phyloP scores from a whole-genome alignment of 306 rosid species.

The Potentilla sterilis region DNA sequence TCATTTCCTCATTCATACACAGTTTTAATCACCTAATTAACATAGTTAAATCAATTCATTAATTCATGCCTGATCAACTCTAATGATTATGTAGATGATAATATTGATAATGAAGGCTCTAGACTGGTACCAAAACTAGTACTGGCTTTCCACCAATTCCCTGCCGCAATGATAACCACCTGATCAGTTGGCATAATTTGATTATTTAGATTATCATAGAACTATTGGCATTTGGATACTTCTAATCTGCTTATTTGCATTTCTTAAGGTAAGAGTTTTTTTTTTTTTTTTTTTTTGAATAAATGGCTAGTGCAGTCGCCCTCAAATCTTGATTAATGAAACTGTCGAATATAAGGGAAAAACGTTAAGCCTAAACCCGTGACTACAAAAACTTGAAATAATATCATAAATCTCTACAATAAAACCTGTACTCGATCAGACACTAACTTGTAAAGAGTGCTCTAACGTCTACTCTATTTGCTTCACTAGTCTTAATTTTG shows the following conservation, averaged over 20 bases:
- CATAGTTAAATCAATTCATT: not conserved
- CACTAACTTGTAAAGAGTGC: too few species aligned
- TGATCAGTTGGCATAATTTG: not conserved
- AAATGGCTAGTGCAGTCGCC: too few species aligned
- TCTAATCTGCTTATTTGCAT: too few species aligned
- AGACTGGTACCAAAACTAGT: slow-evolving; percentile 22
- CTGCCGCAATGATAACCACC: slow-evolving; percentile 5
- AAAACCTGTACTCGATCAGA: too few species aligned
- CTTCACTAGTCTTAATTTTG: not conserved
- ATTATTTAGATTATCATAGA: not conserved
- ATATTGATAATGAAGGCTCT: slow-evolving; percentile 38
- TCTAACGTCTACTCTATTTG: not conserved
- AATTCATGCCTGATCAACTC: slow-evolving; percentile 29
- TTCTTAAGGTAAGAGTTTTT: too few species aligned
- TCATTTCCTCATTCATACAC: slow-evolving; percentile 47
- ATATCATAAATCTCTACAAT: too few species aligned
- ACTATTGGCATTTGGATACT: too few species aligned
- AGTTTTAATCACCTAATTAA: slow-evolving; percentile 5
- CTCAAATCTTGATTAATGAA: too few species aligned
- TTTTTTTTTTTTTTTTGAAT: too few species aligned
- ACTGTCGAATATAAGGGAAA: too few species aligned
- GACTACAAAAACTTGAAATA: too few species aligned
- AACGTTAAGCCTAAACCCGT: too few species aligned
- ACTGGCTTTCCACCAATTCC: slow-evolving; percentile 28
- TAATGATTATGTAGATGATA: slow-evolving; percentile 38